These are phyloP conservation scores for Mayamaea pseudoterrestris DNA, from an alignment of 108 stramenopile species.

Conservation along the genomic window DNA sequence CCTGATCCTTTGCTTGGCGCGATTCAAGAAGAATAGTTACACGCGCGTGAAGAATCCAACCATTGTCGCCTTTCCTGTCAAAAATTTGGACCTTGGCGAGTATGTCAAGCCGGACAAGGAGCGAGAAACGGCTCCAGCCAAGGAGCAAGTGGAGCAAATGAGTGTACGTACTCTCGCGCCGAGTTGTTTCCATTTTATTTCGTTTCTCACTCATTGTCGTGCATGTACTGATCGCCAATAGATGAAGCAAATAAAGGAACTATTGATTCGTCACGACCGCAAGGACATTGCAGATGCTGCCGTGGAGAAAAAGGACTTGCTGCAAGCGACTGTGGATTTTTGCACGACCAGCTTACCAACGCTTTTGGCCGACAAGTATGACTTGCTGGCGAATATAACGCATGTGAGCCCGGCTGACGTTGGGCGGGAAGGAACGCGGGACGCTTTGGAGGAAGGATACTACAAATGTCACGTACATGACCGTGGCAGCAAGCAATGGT, in stretches of 20 bases:
- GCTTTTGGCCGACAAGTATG: slow-evolving; percentile 82
- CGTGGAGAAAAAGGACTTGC: slow-evolving; percentile 66
- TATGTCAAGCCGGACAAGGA: slow-evolving; percentile 34
- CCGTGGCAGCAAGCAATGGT: slow-evolving; percentile 86
- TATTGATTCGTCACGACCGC: slow-evolving; percentile 53
- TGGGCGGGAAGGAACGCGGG: slow-evolving; percentile 64
- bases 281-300: slow-evolving; percentile 28
- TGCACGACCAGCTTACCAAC: slow-evolving; percentile 58
- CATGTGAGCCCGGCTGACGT: slow-evolving; percentile 80
- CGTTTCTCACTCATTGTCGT: too few species aligned
- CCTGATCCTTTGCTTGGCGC: slow-evolving; percentile 80
- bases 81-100: slow-evolving; percentile 84
- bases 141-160: slow-evolving; percentile 64
- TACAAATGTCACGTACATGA: slow-evolving; percentile 90
- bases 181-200: background rate
- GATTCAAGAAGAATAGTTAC: slow-evolving; percentile 90
- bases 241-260: slow-evolving; percentile 59
- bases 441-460: slow-evolving; percentile 75
- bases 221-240: background rate
- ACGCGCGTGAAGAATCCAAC: slow-evolving; percentile 96
- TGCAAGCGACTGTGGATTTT: slow-evolving; percentile 56
- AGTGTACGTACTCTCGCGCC: slow-evolving; percentile 26
- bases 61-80: slow-evolving; percentile 96
- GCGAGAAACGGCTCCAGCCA: slow-evolving; percentile 27
- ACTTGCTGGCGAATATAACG: slow-evolving; percentile 91